These are phyloP conservation scores for Wickerhamomyces alni DNA, from an alignment of 805 yeast species.

Conservation along the genomic window DNA sequence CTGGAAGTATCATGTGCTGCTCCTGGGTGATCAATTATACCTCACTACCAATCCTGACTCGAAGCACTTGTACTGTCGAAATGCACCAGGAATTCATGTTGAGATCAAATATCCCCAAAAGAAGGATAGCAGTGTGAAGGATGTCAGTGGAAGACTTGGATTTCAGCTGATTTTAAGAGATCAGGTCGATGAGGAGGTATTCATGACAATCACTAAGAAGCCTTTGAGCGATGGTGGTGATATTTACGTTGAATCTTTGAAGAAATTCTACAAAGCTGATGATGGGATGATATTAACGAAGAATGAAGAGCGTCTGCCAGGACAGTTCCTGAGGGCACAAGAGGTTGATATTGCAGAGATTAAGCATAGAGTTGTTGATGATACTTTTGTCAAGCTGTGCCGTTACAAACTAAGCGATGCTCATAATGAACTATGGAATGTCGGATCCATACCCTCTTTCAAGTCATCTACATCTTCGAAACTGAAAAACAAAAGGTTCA, in stretches of 20 bases:
- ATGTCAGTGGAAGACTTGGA: conserved; percentile 20
- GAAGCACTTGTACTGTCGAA: conserved; percentile 51
- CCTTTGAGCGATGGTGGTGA: conserved; percentile 5
- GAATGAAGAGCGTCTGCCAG: not conserved
- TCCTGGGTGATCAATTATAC: conserved; percentile 49
- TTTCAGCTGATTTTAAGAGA: conserved; percentile 26
- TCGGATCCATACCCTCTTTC: conserved; percentile 43
- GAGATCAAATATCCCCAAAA: conserved; percentile 26
- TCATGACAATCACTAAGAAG: conserved; percentile 14
- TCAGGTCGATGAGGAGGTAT: conserved; percentile 6
- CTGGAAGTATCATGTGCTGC: conserved; percentile 53
- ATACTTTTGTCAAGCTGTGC: conserved; percentile 9
- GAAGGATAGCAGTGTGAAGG: not conserved
- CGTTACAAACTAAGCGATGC: conserved; percentile 28
- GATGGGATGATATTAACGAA: conserved; percentile 5
- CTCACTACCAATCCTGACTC: conserved; percentile 63
- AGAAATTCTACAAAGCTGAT: conserved; percentile 6
- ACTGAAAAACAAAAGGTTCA: conserved; percentile 23
- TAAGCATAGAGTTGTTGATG: conserved; percentile 1
- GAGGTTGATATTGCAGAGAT: conserved; percentile 6
- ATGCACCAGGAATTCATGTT: conserved; percentile 59
- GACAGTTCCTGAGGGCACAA: conserved; percentile 1
- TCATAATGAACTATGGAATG: conserved; percentile 26
- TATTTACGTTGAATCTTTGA: conserved; percentile 9
- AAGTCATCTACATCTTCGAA: conserved; percentile 16